These are phyloP conservation scores for Botrytis sinoallii DNA, from an alignment of 2,329 filamentous ascomycete species.

Conservation along the genomic window DNA sequence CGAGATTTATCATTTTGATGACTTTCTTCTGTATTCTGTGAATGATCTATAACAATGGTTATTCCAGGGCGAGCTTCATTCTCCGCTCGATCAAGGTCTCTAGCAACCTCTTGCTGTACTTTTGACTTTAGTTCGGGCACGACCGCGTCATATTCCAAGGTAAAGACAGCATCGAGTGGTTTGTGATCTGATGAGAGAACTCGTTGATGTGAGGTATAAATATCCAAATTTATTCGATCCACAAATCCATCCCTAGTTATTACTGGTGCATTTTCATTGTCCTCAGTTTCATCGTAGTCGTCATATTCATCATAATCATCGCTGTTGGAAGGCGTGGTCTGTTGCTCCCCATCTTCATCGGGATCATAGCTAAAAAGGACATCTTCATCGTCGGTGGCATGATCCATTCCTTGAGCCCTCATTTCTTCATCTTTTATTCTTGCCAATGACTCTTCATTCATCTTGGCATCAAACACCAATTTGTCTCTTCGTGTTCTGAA, in stretches of 20 bases:
- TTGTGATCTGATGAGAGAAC: constrained; percentile 95
- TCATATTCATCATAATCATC: constrained; percentile 50
- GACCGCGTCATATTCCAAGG: constrained; percentile 80
- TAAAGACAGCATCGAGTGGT: constrained; percentile 80
- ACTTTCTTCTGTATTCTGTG: constrained; percentile 39
- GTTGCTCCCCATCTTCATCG: constrained; percentile 65
- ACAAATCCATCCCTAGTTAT: constrained; percentile 56
- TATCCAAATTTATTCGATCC: constrained; percentile 54
- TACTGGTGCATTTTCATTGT: constrained; percentile 45
- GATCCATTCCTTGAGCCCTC: constrained; percentile 72
- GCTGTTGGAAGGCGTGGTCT: constrained; percentile 35
- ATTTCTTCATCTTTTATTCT: constrained; percentile 79
- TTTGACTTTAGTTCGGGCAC: constrained; percentile 80
- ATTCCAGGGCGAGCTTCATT: constrained; percentile 84
- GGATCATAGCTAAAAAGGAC: constrained; percentile 91
- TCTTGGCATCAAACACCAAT: constrained; percentile 60
- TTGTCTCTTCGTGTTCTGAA: constrained; percentile 75
- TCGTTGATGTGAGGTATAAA: constrained; percentile 85
- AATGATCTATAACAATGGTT: constrained; percentile 74
- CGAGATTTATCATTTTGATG: constrained; percentile 20
- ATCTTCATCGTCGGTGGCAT: constrained; percentile 71
- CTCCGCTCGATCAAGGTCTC: constrained; percentile 84
- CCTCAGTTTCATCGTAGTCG: constrained; percentile 44
- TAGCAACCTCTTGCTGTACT: constrained; percentile 81
- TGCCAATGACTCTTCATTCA: constrained; percentile 62